Evolutionary conservation across 2,329 filamentous ascomycete species (phyloP).

Genomic region (Cadophora sp.): DNA sequence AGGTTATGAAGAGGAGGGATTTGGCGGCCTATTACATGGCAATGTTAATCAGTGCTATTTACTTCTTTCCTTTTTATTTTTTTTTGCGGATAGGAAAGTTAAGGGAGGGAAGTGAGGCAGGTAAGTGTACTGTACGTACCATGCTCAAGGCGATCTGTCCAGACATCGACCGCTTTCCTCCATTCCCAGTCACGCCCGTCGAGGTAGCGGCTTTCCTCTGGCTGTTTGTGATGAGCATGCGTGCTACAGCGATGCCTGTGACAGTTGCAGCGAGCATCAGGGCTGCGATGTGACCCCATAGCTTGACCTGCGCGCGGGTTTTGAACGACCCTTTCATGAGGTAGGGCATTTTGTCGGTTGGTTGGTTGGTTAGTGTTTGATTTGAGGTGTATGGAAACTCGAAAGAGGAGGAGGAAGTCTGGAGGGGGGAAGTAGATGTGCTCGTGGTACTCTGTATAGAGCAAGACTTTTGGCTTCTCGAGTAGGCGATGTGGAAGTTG

Average conservation of each 20-base stretch:
- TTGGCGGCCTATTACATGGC: not conserved
- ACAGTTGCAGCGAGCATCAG: not conserved
- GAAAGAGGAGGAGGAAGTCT: no score
- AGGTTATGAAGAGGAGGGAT: constrained; percentile 8
- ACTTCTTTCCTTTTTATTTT: no score
- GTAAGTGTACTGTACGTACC: not conserved
- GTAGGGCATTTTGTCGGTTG: not conserved
- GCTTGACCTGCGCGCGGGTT: constrained; percentile 6
- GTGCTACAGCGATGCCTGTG: constrained; percentile 5
- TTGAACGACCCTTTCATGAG: constrained; percentile 8
- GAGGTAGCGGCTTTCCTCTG: not conserved
- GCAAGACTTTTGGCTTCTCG: no score
- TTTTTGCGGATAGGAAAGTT: no score
- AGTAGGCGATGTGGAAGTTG: no score
- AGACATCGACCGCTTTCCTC: constrained; percentile 5
- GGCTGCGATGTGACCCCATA: constrained; percentile 5
- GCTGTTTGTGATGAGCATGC: constrained; percentile 10
- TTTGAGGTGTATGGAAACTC: no score
- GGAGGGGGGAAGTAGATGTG: no score
- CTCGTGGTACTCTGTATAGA: no score
- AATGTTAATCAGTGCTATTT: not conserved
- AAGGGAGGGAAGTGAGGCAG: no score
- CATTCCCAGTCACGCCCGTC: not conserved
- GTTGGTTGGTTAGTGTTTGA: no score
- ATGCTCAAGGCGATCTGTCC: constrained; percentile 9